A percentile compares a stretch with the other conserved stretches of the same genome.
Conservation (phyloP, 1,284 basidiomycete species). For the Ustilago sp. region DNA sequence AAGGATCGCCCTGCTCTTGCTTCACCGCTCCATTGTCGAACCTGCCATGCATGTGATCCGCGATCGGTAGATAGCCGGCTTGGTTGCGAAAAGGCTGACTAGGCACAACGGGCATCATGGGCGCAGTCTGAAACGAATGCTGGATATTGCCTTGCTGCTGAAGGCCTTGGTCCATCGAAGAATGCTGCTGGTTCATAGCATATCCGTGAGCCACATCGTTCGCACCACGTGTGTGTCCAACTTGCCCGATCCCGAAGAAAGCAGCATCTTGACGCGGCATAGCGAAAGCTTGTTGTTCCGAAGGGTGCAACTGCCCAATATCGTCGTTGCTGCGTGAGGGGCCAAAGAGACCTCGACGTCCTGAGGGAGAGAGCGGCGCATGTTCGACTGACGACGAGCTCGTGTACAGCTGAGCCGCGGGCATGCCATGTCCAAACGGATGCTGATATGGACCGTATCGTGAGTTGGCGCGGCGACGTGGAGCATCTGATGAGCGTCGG, state of each 20-base stretch:
- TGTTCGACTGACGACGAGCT: slow-evolving; percentile 13
- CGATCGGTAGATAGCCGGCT: slow-evolving; percentile 7
- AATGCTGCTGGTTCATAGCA: slow-evolving; percentile 15
- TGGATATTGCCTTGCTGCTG: slow-evolving; percentile 13
- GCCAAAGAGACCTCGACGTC: slow-evolving; percentile 17
- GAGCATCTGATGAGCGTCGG: slow-evolving; percentile 38
- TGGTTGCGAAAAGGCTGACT: slow-evolving; percentile 33
- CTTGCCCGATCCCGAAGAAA: slow-evolving; percentile 17
- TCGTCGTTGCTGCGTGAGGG: slow-evolving; percentile 21
- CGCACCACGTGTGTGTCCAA: slow-evolving; percentile 10
- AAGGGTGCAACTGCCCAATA: slow-evolving; percentile 3
- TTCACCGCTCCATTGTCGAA: slow-evolving; percentile 18
- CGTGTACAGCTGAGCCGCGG: slow-evolving; percentile 21
- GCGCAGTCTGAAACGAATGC: slow-evolving; percentile 18
- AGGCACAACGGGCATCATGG: slow-evolving; percentile 31
- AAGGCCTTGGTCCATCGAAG: slow-evolving; percentile 9
- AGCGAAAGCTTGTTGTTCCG: slow-evolving; percentile 12
- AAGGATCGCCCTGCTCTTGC: slow-evolving; percentile 32
- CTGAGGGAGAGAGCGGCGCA: slow-evolving; percentile 19
- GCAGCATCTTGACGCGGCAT: slow-evolving; percentile 27
- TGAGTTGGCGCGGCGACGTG: slow-evolving; percentile 34
- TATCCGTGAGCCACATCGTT: slow-evolving; percentile 9
- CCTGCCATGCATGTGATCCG: slow-evolving; percentile 18
- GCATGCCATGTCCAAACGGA: slow-evolving; percentile 21
- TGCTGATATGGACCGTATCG: slow-evolving; percentile 41